Base-by-base conservation (phyloP, 768 basidiomycete species). In the Tylopilus cervinicoccineus region DNA sequence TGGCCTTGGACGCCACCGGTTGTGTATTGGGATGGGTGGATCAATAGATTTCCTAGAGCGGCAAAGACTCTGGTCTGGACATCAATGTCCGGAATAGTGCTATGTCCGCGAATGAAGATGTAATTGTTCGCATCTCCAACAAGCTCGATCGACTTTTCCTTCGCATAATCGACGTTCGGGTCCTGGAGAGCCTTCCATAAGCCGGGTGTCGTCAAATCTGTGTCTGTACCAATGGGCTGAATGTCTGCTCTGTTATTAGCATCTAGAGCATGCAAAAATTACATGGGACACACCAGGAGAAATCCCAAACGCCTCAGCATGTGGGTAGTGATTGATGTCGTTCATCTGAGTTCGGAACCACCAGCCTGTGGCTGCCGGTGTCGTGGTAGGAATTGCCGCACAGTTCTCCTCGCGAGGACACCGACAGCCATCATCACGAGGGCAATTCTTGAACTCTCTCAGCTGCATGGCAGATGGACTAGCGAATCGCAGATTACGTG, bases 341-440 rank as follows among this genome's bases (percentile, higher is more conserved):
- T 2, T n/a, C 23, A 32, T 5, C 4, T 0, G 0, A 6, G 42
- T 22, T 24, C 52, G 33, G 38, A 45, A 50, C 52, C 52, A 53
- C 52, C 52, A 53, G 2, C 52, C 52, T 4, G 52, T 53, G 13
- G 49, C 47, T 19, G 47, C 44, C 16, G 52, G 52, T 19, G 17
- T 53, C 28, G 52, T 53, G 14, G 29, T 11, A 6, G 52, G 49
- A 6, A 53, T 51, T 6, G 49, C 33, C 5, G 23, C 38, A 10
- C 27, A 45, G 3, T 45, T 6, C 6, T 44, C 24, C n/a, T 29
- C 14, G 16, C 10, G 20, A 16, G 24, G 13, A 2, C 34, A 13
- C 14, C 27, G 22, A 20, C 46, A 47, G 6, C 1, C 17, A 29
- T 36, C 20, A 5, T 24, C 13, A 17, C 14, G 13, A 8, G 28